Evolutionary conservation across 306 rosid genomes (phyloP), one percentile per base, ranked within the genome.

Genomic region (Oxytropis ochrocephala): DNA sequence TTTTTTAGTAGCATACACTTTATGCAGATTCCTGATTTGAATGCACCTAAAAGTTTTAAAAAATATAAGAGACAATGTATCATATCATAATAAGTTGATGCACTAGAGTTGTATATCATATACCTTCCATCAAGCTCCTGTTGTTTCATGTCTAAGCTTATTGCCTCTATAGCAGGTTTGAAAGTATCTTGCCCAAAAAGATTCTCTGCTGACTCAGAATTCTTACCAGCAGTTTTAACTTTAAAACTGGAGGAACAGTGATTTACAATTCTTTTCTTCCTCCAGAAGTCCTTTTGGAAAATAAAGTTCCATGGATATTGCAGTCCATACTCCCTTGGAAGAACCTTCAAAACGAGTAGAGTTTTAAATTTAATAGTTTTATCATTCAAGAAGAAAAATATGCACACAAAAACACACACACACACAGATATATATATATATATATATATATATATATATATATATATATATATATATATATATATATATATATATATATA

Each of bases 61-160:
- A 70, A 12, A n/a, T 35, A 39, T 81, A 17, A 75, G 78, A 55
- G 79, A 58, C 8, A 39, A 64, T 30, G 35, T 43, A 75, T 63
- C 51, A 59, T 41, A 65, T 55, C 69, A 65, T 47, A 56, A 16
- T 33, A 76, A 64, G 48, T 59, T 17, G 29, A 72, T 24, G 57
- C 33, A 80, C 71, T 71, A 35, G 63, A 59, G 60, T 43, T 59
- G 41, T 27, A 69, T 30, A 53, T 64, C 73, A 79, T 57, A 61
- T 75, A 93, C 98, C 97, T 90, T 78, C 88, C 80, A 79, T 90
- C 98, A 74, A 90, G 86, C 83, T 90, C 97, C 64, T 90, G 97
- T 79, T 88, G 98, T 78, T 84, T 90, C 98, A 93, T 90, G 81
- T 93, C 98, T 68, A 93, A 76, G 75, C 88, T 90, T 73, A 85